Evolutionary conservation across 768 basidiomycete genomes (phyloP).

Genomic region (Pisolithus tinctorius): DNA sequence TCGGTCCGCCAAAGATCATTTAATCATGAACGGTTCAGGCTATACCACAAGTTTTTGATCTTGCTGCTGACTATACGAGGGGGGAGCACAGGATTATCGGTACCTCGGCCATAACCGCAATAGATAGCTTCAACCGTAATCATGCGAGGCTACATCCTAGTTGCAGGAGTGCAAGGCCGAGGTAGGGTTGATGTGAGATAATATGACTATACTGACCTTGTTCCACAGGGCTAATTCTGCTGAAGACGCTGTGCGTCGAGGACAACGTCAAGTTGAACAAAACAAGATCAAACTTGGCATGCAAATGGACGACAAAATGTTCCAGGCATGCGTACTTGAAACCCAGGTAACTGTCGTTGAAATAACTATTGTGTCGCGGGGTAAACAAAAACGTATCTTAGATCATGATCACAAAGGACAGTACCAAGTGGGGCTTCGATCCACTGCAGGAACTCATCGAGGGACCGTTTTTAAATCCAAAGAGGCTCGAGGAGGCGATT

Average conservation of each 20-base stretch:
- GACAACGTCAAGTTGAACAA: slow-evolving; percentile 87
- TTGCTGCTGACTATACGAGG: slow-evolving; percentile 76
- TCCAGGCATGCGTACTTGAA: slow-evolving; percentile 78
- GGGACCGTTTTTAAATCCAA: slow-evolving; percentile 86
- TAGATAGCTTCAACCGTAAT: slow-evolving; percentile 94
- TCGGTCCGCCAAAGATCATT: not conserved
- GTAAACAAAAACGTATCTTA: slow-evolving; percentile 22
- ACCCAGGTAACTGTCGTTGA: slow-evolving; percentile 54
- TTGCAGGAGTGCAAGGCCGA: slow-evolving; percentile 52
- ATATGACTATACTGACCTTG: not conserved
- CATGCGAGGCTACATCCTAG: slow-evolving; percentile 60
- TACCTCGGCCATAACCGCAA: slow-evolving; percentile 74
- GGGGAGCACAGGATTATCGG: slow-evolving; percentile 79
- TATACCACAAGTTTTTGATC: slow-evolving; percentile 75
- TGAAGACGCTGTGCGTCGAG: slow-evolving; percentile 81
- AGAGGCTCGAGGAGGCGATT: slow-evolving; percentile 91
- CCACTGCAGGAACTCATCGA: slow-evolving; percentile 83
- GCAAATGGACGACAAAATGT: slow-evolving; percentile 93
- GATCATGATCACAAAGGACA: slow-evolving; percentile 86
- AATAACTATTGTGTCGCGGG: not conserved
- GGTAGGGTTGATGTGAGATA: slow-evolving; percentile 36
- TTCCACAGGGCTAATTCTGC: slow-evolving; percentile 62
- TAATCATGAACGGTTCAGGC: slow-evolving; percentile 40
- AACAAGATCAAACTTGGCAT: slow-evolving; percentile 83
- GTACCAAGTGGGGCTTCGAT: slow-evolving; percentile 90